phyloP scores from a whole-genome alignment of 768 basidiomycete species.

The Lactifluus subvellereus region DNA sequence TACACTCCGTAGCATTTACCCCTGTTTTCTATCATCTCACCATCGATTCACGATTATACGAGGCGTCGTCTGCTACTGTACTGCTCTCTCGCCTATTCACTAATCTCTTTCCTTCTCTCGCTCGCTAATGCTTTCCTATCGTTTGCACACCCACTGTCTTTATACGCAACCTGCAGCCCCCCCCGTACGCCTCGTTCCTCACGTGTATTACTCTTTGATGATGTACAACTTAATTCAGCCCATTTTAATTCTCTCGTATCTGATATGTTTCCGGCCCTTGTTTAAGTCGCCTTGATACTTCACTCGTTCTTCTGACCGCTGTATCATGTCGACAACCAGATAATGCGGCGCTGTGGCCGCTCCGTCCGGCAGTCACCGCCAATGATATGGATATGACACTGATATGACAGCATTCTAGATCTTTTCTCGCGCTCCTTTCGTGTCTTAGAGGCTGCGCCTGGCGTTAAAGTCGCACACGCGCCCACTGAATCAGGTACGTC shows the following conservation, averaged over 20 bases:
- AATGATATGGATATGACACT: neutral
- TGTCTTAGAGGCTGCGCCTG: neutral
- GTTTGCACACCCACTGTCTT: constrained; percentile 21
- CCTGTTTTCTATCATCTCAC: constrained; percentile 1
- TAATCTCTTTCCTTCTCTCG: constrained; percentile 6
- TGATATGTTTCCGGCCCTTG: neutral
- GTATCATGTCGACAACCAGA: neutral
- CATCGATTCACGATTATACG: constrained; percentile 12
- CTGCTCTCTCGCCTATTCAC: neutral
- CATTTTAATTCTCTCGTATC: constrained; percentile 14
- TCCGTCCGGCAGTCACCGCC: neutral
- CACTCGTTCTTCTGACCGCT: neutral
- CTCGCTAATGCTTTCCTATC: constrained; percentile 14
- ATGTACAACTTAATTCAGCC: constrained; percentile 19
- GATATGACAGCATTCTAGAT: neutral
- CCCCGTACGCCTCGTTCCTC: constrained; percentile 15
- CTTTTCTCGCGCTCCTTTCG: neutral
- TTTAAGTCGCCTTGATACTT: neutral
- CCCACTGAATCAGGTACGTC: neutral
- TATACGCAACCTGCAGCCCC: constrained; percentile 17
- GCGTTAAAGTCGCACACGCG: neutral
- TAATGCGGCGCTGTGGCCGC: neutral
- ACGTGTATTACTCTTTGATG: constrained; percentile 21
- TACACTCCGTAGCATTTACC: constrained; percentile 12
- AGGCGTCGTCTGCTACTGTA: constrained; percentile 19